These are phyloP conservation scores for Anthracocystis panici-leucophaei DNA, from an alignment of 1,284 basidiomycete species.

Conservation along the genomic window DNA sequence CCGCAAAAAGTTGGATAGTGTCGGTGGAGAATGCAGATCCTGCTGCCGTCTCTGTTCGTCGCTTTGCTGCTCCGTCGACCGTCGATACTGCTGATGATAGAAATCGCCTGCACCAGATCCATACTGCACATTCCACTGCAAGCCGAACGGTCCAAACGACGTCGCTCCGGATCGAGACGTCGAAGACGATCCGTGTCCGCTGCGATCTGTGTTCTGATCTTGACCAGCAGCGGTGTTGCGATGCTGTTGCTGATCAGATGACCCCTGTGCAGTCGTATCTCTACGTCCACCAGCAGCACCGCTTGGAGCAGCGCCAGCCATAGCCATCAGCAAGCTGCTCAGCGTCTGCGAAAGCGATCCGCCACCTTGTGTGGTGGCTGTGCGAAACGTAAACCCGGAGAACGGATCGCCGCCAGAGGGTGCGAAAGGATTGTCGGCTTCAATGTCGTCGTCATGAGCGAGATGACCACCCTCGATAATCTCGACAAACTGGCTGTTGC, in stretches of 20 bases:
- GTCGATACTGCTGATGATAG: slow-evolving; percentile 24
- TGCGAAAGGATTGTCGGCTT: slow-evolving; percentile 10
- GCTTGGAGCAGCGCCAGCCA: slow-evolving; percentile 16
- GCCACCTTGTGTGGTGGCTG: slow-evolving; percentile 4
- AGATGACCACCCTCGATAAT: slow-evolving; percentile 30
- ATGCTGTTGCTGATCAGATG: slow-evolving; percentile 3
- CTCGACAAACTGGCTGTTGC: slow-evolving; percentile 62
- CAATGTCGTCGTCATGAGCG: slow-evolving; percentile 11
- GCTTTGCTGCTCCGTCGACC: slow-evolving; percentile 24
- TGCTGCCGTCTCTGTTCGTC: slow-evolving; percentile 12
- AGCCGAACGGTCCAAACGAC: slow-evolving; percentile 42
- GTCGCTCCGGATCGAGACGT: slow-evolving; percentile 24
- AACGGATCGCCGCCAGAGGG: slow-evolving; percentile 7
- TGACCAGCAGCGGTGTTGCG: background rate
- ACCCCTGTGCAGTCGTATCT: background rate
- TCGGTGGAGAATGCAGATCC: slow-evolving; percentile 10
- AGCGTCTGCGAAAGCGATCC: slow-evolving; percentile 10
- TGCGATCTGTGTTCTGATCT: background rate
- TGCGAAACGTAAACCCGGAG: slow-evolving; percentile 11
- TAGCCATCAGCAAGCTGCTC: slow-evolving; percentile 21
- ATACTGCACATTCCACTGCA: slow-evolving; percentile 49
- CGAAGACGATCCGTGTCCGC: slow-evolving; percentile 1
- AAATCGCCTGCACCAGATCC: slow-evolving; percentile 32
- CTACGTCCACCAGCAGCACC: background rate
- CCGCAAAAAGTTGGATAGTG: slow-evolving; percentile 45